Conservation (phyloP, 169 alveolate genomes). For the Plasmodium falciparum region DNA sequence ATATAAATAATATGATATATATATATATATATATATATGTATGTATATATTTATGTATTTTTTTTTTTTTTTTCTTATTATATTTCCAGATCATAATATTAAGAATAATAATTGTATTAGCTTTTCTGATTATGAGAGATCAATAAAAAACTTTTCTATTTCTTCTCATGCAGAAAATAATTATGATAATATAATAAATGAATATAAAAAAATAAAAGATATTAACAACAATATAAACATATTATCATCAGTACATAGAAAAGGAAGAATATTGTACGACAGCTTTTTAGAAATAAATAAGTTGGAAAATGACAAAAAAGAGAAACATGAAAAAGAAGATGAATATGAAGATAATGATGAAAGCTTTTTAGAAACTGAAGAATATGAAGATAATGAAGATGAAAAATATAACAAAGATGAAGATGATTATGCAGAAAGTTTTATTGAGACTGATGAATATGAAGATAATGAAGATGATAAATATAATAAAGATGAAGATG, state of each 20-base stretch:
- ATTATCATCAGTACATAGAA: too few species aligned
- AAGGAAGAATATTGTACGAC: too few species aligned
- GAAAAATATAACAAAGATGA: not conserved
- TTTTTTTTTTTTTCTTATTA: too few species aligned
- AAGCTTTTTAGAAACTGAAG: slow-evolving; percentile 7
- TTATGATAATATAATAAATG: too few species aligned
- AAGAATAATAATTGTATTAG: too few species aligned
- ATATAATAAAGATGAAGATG: slow-evolving; percentile 1
- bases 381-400: slow-evolving; percentile 21
- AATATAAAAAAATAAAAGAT: too few species aligned
- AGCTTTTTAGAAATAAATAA: not conserved
- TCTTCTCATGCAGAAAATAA: too few species aligned
- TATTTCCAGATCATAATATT: too few species aligned
- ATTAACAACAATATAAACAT: too few species aligned
- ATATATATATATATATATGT: not conserved
- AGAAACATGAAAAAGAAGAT: not conserved
- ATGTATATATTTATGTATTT: not conserved
- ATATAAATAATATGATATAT: not conserved
- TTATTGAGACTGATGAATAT: slow-evolving; percentile 7
- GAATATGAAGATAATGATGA: slow-evolving; percentile 6
- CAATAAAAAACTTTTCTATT: too few species aligned
- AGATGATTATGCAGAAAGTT: slow-evolving; percentile 27
- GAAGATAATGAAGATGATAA: slow-evolving; percentile 6
- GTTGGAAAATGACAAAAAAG: not conserved
- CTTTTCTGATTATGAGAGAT: too few species aligned